A percentile compares a stretch with the other conserved stretches of the same genome.
phyloP scores from a whole-genome alignment of 179 eudicot genomes.

The Beta macrorhiza region DNA sequence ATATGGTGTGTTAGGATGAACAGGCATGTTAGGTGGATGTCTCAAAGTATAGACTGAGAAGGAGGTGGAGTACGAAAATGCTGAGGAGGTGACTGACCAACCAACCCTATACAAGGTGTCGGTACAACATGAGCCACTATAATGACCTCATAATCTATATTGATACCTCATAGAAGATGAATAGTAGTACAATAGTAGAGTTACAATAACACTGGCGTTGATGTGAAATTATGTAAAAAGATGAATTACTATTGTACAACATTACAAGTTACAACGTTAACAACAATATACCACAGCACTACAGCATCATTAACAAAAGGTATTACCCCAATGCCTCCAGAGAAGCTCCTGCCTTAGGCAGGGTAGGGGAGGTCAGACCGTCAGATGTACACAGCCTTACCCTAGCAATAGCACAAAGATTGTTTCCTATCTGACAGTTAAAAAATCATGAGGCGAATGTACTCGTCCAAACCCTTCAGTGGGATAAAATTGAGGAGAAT shows the following conservation, averaged over 20 bases:
- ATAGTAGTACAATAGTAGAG: neutral
- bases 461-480: neutral
- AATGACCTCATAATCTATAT: too few species aligned
- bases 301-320: neutral
- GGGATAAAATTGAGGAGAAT: neutral
- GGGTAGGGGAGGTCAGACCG: neutral
- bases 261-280: too few species aligned
- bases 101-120: too few species aligned
- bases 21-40: too few species aligned
- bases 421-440: neutral
- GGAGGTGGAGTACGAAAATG: too few species aligned
- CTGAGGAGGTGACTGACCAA: too few species aligned
- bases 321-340: neutral
- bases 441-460: neutral
- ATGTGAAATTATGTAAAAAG: neutral
- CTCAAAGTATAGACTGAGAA: too few species aligned
- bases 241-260: conserved; percentile 10
- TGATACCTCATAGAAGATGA: neutral
- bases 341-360: neutral
- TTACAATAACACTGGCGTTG: neutral
- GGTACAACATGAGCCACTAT: too few species aligned
- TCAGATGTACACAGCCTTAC: neutral
- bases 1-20: too few species aligned
- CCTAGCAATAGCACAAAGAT: neutral
- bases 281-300: conserved; percentile 18